Evolutionary conservation across 2,329 filamentous ascomycete genomes (phyloP).

Genomic region (Pseudocercospora eumusae): DNA sequence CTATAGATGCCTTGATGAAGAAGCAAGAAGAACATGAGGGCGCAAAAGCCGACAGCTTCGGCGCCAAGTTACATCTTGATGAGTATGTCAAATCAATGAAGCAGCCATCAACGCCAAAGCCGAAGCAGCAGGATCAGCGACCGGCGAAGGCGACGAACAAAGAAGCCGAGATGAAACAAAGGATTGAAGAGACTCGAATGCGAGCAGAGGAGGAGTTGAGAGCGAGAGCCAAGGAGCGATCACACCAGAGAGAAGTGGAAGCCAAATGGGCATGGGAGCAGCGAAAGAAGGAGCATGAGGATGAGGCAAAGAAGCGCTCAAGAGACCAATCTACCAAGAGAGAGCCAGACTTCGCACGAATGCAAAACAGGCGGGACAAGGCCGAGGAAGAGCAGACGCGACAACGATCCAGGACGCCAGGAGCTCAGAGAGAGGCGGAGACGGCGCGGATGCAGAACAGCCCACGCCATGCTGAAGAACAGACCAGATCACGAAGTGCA

Average conservation of each 20-base stretch:
- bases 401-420: background rate
- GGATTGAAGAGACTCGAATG: background rate
- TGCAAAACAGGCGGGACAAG: background rate
- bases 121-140: background rate
- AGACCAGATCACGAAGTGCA: background rate
- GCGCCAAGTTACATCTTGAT: background rate
- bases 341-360: background rate
- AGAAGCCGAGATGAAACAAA: background rate
- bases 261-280: background rate
- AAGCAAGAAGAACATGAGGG: background rate
- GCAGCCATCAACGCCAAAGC: background rate
- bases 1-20: background rate
- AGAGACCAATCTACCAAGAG: background rate
- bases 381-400: background rate
- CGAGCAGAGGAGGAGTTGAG: background rate
- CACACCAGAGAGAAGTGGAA: background rate
- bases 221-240: background rate
- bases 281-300: background rate
- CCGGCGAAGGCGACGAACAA: background rate
- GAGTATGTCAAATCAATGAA: background rate
- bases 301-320: background rate
- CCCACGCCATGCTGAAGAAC: background rate
- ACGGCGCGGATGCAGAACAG: background rate
- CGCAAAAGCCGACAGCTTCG: background rate
- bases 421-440: background rate